Base-by-base conservation (phyloP, 306 rosid species). In the Vicia faba region DNA sequence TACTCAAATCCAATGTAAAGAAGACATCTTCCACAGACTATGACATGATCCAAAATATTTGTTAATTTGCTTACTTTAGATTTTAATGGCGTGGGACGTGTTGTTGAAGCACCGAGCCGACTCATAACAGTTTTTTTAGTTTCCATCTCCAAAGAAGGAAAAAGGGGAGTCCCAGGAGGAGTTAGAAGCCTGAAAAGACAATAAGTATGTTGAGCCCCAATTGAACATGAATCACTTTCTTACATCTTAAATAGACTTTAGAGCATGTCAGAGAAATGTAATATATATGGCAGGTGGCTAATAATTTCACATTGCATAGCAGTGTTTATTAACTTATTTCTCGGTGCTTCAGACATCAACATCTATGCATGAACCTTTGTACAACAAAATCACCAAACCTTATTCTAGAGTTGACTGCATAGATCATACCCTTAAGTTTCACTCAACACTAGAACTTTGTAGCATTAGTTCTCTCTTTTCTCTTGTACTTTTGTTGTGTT, bases 121-220 rank as follows among this genome's bases (percentile, higher is more conserved):
- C 84, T 84, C 90, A 79, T 86, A 41, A 81, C 65, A 53, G 89
- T 84, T 82, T 83, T 88, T 71, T 81, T 87, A 55, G 95, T 74
- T 61, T 85, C 97, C 85, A 83, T 85, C 81, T 90, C 99, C 89
- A 90, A 46, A 76, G 99, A 95, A 82, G 99, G 95, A 80, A 90
- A 95, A 54, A 90, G 92, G 43, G 99, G 99, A 70, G 97, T 86
- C 59, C 99, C 97, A 3, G 99, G 99, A 53, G 97, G 99, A 28
- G 96, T 85, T 61, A 95, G 80, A 77, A 95, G 97, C 99, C 99
- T 95, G 90, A 71, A 82, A 76, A 58, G 64, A 49, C 20, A 64
- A 69, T 31, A 79, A 64, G 40, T 13, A 70, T 61, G 66, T 50
- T 74, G 72, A 74, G 74, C 57, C 58, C 62, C 70, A 58, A 44